A percentile compares a stretch with the other conserved stretches of the same genome.
phyloP scores from a whole-genome alignment of 2,329 filamentous ascomycete genomes.

The Orbilia javanica region DNA sequence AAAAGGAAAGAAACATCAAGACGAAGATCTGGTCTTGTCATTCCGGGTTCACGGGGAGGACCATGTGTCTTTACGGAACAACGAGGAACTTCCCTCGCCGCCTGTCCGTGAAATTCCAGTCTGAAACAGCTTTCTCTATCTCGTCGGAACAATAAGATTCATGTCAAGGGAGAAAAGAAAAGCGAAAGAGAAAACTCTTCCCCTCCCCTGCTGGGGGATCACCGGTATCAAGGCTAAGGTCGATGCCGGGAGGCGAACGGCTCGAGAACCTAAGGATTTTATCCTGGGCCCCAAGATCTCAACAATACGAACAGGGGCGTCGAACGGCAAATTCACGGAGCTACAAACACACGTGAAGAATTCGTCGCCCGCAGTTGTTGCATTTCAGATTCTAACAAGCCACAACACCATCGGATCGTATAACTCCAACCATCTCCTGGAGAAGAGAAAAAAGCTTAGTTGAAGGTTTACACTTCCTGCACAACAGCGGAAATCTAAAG shows the following conservation, averaged over 20 bases:
- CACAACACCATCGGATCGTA: slow-evolving; percentile 38
- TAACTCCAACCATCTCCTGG: background rate
- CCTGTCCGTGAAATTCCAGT: slow-evolving; percentile 39
- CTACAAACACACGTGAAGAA: slow-evolving; percentile 49
- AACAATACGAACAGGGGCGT: slow-evolving; percentile 26
- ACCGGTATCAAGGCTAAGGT: slow-evolving; percentile 27
- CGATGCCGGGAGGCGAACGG: slow-evolving; percentile 8
- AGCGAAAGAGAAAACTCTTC: slow-evolving; percentile 49
- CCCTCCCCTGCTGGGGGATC: slow-evolving; percentile 13
- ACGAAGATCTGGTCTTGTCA: slow-evolving; percentile 32
- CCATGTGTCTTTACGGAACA: slow-evolving; percentile 51
- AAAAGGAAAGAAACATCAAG: slow-evolving; percentile 29
- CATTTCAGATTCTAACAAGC: slow-evolving; percentile 41
- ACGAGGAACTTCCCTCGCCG: slow-evolving; percentile 47
- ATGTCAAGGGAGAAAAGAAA: slow-evolving; percentile 8
- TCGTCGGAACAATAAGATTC: slow-evolving; percentile 39
- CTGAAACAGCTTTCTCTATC: slow-evolving; percentile 46
- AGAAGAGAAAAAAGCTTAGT: slow-evolving; percentile 1
- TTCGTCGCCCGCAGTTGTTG: slow-evolving; percentile 16
- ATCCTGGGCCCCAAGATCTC: slow-evolving; percentile 28
- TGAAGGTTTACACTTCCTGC: slow-evolving; percentile 12
- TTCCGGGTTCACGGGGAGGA: slow-evolving; percentile 44
- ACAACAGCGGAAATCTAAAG: slow-evolving; percentile 20
- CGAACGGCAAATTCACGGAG: slow-evolving; percentile 35
- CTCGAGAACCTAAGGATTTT: background rate